Evolutionary conservation across 2,329 filamentous ascomycete species (phyloP).

Genomic region (Penicillium hordei): DNA sequence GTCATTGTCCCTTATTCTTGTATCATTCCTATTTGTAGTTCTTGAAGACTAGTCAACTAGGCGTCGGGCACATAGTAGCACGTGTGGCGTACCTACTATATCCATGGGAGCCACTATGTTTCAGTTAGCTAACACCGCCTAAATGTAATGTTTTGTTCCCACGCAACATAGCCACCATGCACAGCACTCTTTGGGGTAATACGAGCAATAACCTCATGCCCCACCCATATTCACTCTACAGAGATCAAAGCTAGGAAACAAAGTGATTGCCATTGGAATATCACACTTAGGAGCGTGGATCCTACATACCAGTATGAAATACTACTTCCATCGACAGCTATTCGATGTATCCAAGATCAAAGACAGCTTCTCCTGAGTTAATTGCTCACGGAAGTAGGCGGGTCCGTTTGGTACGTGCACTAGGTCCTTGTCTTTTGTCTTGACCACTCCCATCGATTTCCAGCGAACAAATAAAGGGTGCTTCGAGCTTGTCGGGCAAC

Average conservation of each 20-base stretch:
- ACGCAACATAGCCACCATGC: not conserved
- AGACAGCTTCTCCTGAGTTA: not conserved
- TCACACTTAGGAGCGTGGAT: not conserved
- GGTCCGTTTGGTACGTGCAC: not conserved
- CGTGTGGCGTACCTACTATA: too few species aligned
- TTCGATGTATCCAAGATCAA: not conserved
- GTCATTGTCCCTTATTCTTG: not conserved
- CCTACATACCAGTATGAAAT: not conserved
- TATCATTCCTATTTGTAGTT: not conserved
- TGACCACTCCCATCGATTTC: not conserved
- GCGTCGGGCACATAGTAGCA: too few species aligned
- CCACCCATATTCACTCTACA: not conserved
- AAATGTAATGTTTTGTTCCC: not conserved
- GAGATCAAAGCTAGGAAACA: accelerated
- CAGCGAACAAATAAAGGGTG: not conserved
- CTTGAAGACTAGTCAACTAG: not conserved
- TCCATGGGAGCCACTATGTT: not conserved
- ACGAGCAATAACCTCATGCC: not conserved
- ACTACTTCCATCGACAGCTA: not conserved
- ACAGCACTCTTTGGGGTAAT: too few species aligned
- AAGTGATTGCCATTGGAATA: not conserved
- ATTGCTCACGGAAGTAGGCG: too few species aligned
- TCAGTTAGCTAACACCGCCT: not conserved
- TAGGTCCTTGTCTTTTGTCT: too few species aligned
- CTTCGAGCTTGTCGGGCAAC: not conserved